Evolutionary conservation across 2,329 filamentous ascomycete genomes (phyloP).

Genomic region (Sclerotinia trifoliorum): DNA sequence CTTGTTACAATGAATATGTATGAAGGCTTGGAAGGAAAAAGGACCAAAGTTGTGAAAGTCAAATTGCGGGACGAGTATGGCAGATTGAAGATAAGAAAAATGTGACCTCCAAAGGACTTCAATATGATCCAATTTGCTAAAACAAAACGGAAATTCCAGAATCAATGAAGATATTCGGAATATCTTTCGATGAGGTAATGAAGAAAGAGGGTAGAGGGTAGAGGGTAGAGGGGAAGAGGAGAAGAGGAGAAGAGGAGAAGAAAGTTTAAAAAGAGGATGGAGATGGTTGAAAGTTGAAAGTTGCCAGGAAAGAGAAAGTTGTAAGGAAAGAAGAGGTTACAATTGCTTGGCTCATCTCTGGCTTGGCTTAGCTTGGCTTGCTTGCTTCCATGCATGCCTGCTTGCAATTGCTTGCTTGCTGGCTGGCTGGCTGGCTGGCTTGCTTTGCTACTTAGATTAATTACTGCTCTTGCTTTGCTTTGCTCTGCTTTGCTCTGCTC

Average conservation of each 20-base stretch:
- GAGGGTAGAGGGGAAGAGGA: too few relatives aligned
- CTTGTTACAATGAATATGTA: conserved; percentile 27
- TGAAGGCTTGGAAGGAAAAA: neutral
- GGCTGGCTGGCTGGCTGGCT: too few relatives aligned
- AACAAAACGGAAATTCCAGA: neutral
- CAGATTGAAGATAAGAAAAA: conserved; percentile 5
- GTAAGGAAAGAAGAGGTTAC: neutral
- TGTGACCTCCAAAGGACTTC: neutral
- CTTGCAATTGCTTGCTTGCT: too few relatives aligned
- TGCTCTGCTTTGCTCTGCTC: neutral
- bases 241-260: neutral
- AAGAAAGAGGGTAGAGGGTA: neutral
- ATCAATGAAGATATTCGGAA: neutral
- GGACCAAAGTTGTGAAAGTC: conserved; percentile 1
- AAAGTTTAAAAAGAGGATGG: neutral
- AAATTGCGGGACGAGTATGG: conserved; percentile 1
- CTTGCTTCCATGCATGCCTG: neutral
- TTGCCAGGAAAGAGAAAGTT: too few relatives aligned
- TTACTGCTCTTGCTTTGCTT: neutral
- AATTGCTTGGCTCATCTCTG: neutral
- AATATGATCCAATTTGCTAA: conserved; percentile 10
- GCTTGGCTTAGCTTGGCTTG: neutral
- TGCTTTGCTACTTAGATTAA: neutral
- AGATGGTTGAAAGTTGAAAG: too few relatives aligned
- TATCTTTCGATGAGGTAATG: neutral